Conservation (phyloP, 768 basidiomycete species). For the Phaffia australis region DNA sequence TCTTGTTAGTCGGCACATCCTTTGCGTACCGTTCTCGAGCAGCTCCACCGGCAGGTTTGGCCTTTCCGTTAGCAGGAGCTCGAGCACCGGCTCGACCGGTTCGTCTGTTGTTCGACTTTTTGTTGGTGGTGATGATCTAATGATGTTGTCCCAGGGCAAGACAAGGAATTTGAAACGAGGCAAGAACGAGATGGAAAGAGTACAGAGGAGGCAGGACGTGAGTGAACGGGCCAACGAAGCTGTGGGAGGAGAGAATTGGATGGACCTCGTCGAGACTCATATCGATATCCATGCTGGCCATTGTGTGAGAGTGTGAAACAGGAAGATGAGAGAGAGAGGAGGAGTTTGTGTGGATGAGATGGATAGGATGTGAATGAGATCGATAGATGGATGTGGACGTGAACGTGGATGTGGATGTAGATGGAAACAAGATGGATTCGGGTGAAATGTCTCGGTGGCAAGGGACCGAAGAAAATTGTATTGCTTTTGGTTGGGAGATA, state of each 20-base stretch:
- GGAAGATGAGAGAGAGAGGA: neutral
- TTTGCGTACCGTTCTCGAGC: conserved; percentile 24
- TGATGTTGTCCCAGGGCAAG: too few species aligned
- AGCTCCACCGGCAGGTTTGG: conserved; percentile 2
- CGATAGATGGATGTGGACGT: neutral
- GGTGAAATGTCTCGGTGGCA: conserved; percentile 1
- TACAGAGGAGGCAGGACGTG: neutral
- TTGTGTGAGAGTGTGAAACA: neutral
- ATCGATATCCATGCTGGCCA: conserved; percentile 35
- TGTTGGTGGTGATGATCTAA: too few species aligned
- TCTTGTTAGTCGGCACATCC: conserved; percentile 15
- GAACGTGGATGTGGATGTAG: neutral
- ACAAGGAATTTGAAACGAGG: too few species aligned
- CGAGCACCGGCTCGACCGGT: too few species aligned
- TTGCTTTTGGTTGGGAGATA: too few species aligned
- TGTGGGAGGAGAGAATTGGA: conserved; percentile 1
- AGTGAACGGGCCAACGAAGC: neutral
- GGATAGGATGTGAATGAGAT: neutral
- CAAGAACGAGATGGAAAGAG: neutral
- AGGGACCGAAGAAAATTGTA: neutral
- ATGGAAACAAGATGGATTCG: neutral
- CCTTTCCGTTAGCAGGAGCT: too few species aligned
- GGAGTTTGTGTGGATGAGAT: neutral
- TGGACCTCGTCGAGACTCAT: conserved; percentile 37
- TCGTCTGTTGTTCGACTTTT: too few species aligned